Evolutionary conservation across 1,139 yeast genomes (phyloP), one percentile per base, ranked within the genome.

Genomic region (Nadsonia starkeyi-henricii): DNA sequence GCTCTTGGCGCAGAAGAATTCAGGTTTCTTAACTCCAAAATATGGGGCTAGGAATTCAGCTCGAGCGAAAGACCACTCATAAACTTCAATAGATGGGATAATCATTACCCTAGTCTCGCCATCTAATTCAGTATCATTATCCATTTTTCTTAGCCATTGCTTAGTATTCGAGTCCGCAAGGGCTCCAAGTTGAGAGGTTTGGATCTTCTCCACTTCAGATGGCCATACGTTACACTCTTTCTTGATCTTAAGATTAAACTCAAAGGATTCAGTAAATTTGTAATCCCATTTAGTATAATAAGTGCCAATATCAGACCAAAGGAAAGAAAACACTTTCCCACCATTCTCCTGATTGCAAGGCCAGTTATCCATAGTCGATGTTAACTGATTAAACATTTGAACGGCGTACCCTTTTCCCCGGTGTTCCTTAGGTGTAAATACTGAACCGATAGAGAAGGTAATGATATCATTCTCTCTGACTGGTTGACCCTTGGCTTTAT

Each of bases 271-370:
- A 4, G 39, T 33, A 15, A 33, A 15, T 33, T 3, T 33, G 17
- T 78, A 83, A 1, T 85, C 93, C 56, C 73, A 70, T 50, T 69
- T 67, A 37, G 68, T 62, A 60, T 83, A 82, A 61, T 75, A 82
- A 50, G 78, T 79, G 4, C 86, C 89, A 41, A 84, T 73, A 58
- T 82, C 93, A 37, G 88, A 80, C 69, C 82, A 83, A 51, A 82
- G 68, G 50, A 72, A 75, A 15, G 72, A 64, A 48, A 73, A 70
- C 18, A 75, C 73, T 49, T 72, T 68, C 42, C 39, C 39, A n/a
- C 39, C 39, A 33, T 62, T 53, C 5, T 55, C 47, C 20, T 60
- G 59, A 33, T 57, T 59, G 42, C 57, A 20, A 59, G 54, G 5
- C 70, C 61, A 36, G 28, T 58, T 44, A n/a, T 65, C 66, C 43